Evolutionary conservation across 306 rosid genomes (phyloP), one percentile per base, ranked within the genome.

Genomic region (Vicia villosa): DNA sequence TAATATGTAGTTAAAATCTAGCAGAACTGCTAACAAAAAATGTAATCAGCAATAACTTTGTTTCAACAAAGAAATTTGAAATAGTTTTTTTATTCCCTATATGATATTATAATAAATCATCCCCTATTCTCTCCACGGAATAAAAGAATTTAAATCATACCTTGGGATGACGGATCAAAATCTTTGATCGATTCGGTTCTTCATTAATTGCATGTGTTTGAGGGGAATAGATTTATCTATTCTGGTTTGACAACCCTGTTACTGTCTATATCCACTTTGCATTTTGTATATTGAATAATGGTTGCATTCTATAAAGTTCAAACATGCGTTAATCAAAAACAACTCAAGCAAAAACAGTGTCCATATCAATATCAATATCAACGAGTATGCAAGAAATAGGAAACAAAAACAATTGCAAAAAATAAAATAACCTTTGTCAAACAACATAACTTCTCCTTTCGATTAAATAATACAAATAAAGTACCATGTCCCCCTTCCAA

Each of bases 81-180:
- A 43, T 14, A n/a, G 15, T 12, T n/a, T 13, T 43, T 43, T 13
- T 3, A 10, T 42, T 13, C 14, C 5, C 13, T 42, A 42, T 1
- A 32, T 32, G 5, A 13, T 42, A 42, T 12, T 6, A 6, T 32
- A 5, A 32, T 32, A 13, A 15, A 65, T 54, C 68, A 42, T 16
- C 8, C 37, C 13, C 21, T 30, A 42, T 7, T 12, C 47, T 21
- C 12, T 12, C 59, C 67, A 42, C 32, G 3, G 5, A 30, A 58
- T 16, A 62, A 70, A 51, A 41, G 3, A 43, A 46, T 24, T 26
- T 21, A 58, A 73, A 60, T 57, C 74, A 75, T 79, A 89, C 96
- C 95, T 92, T 89, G 26, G 97, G 97, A 79, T 92, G 37, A 32
- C 37, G 2, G 95, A 77, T 89, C 83, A 92, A 86, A 85, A 89